Evolutionary conservation across 2,329 filamentous ascomycete genomes (phyloP).

Genomic region (Aureobasidium sp.): DNA sequence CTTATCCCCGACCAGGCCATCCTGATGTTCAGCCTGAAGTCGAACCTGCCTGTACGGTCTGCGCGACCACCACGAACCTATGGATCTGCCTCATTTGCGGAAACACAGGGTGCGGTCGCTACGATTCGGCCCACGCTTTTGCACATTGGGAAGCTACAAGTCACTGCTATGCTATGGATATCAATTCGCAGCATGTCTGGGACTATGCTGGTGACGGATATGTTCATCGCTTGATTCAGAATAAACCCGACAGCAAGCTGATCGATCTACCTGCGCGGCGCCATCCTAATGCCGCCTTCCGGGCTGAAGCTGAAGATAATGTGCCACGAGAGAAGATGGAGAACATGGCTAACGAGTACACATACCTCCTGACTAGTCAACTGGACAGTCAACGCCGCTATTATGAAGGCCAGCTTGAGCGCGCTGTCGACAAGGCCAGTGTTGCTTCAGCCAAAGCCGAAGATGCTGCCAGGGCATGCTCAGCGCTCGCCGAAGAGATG

Average conservation of each 20-base stretch:
- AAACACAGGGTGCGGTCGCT: slow-evolving; percentile 85
- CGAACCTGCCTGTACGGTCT: slow-evolving; percentile 71
- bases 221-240: slow-evolving; percentile 89
- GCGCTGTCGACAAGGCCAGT: slow-evolving; percentile 81
- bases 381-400: slow-evolving; percentile 88
- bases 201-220: slow-evolving; percentile 94
- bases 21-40: slow-evolving; percentile 34
- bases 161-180: slow-evolving; percentile 87
- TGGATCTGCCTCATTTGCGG: slow-evolving; percentile 97
- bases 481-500: slow-evolving; percentile 43
- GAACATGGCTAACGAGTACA: slow-evolving; percentile 87
- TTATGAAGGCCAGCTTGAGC: slow-evolving; percentile 85
- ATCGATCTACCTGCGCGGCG: slow-evolving; percentile 68
- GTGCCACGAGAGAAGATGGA: slow-evolving; percentile 65
- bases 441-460: slow-evolving; percentile 62
- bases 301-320: slow-evolving; percentile 49
- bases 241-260: slow-evolving; percentile 85
- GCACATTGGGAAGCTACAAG: slow-evolving; percentile 84
- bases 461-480: slow-evolving; percentile 46
- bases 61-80: slow-evolving; percentile 70
- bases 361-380: slow-evolving; percentile 84
- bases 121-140: slow-evolving; percentile 89
- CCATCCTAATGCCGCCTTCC: slow-evolving; percentile 31
- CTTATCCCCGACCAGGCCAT: slow-evolving; percentile 26
- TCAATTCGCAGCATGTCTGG: slow-evolving; percentile 93